Conservation (phyloP, 305 asterid genomes). For the Fraxinus nigra region DNA sequence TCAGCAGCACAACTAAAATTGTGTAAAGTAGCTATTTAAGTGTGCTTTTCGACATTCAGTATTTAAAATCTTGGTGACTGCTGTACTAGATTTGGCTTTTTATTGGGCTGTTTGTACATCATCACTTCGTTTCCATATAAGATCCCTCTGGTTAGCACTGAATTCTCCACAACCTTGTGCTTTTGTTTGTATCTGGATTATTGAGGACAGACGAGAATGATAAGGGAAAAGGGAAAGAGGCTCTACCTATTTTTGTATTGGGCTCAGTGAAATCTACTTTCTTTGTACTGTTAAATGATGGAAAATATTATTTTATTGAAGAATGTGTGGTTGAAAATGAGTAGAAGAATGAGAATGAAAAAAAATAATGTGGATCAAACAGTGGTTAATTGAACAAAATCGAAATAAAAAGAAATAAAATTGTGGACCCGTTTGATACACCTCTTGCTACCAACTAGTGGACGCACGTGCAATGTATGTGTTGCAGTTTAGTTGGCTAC, state of each 20-base stretch:
- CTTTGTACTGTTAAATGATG: not conserved
- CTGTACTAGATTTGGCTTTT: not conserved
- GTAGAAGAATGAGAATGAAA: no score
- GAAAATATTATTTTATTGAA: no score
- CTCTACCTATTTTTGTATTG: not conserved
- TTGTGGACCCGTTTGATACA: no score
- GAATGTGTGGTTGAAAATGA: no score
- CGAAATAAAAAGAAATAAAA: no score
- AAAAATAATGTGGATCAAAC: no score
- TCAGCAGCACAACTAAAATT: not conserved
- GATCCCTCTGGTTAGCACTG: not conserved
- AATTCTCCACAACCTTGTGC: not conserved
- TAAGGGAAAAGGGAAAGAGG: not conserved
- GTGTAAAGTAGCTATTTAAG: slow-evolving; percentile 9
- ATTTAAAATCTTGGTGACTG: not conserved
- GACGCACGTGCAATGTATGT: no score
- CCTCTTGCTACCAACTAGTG: no score
- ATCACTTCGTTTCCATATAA: not conserved
- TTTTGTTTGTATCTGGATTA: not conserved
- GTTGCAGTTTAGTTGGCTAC: no score
- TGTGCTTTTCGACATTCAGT: not conserved
- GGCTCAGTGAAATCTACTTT: not conserved
- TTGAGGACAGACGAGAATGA: not conserved
- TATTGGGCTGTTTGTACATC: not conserved
- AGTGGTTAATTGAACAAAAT: no score